A percentile compares a stretch with the other conserved stretches of the same genome.
These are phyloP conservation scores for Populus tremula DNA, from an alignment of 345 rosid species.

Conservation along the genomic window DNA sequence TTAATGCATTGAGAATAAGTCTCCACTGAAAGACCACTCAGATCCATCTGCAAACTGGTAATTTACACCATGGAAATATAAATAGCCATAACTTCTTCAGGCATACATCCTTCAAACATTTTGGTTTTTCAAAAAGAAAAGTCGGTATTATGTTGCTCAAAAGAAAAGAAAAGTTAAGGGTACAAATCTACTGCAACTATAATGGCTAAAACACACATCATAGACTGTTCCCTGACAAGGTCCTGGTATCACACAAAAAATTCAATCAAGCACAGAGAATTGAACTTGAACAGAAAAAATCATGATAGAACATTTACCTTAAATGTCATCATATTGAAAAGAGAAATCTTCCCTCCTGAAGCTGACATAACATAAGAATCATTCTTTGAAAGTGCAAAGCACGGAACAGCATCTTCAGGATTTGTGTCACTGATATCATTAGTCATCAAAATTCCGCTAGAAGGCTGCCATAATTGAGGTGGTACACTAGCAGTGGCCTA, in stretches of 20 bases:
- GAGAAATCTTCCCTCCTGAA: conserved; percentile 73
- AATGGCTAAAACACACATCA: not conserved
- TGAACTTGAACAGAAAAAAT: not conserved
- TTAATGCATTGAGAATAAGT: not conserved
- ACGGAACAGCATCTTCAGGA: conserved; percentile 74
- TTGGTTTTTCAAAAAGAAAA: not conserved
- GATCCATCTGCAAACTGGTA: not conserved
- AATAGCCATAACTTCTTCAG: not conserved
- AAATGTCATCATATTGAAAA: conserved; percentile 69
- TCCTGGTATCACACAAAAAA: not conserved
- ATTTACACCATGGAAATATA: not conserved
- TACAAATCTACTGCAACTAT: not conserved
- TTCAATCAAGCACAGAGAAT: not conserved
- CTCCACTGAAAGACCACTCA: not conserved
- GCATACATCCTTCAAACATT: not conserved
- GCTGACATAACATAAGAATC: conserved; percentile 73
- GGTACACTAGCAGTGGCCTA: conserved; percentile 62
- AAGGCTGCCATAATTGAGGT: conserved; percentile 76
- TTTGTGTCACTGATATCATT: conserved; percentile 58
- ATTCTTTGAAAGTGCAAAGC: conserved; percentile 77
- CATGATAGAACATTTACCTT: conserved; percentile 45
- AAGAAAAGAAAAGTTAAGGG: not conserved
- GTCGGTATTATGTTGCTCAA: not conserved
- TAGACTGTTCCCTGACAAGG: not conserved
- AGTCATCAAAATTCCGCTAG: conserved; percentile 66